phyloP scores from a whole-genome alignment of 257 asterid genomes.

The Jacaranda mimosifolia region DNA sequence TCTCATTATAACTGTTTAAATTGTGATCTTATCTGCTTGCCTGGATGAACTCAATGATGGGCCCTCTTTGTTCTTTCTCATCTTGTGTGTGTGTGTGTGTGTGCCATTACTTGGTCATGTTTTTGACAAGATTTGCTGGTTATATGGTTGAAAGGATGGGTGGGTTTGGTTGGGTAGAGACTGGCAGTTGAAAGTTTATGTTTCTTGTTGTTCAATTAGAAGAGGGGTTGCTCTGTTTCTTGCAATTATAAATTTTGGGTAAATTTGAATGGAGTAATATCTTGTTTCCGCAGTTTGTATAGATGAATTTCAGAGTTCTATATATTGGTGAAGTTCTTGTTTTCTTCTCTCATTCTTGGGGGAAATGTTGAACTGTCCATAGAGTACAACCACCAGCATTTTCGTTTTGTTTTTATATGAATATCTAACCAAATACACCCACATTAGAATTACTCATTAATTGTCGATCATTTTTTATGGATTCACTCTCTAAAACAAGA shows the following conservation, averaged over 20 bases:
- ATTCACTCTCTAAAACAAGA: no score
- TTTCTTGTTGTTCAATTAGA: neutral
- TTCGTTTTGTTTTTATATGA: no score
- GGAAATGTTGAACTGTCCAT: no score
- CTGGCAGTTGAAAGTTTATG: neutral
- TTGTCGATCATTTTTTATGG: no score
- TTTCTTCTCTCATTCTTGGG: neutral
- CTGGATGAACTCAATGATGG: no score
- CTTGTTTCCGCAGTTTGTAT: neutral
- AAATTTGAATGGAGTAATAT: neutral
- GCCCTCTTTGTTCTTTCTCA: conserved; percentile 12
- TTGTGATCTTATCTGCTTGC: neutral
- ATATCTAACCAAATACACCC: no score
- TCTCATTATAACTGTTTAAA: neutral
- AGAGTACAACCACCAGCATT: no score
- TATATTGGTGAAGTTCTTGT: neutral
- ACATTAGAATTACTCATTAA: no score
- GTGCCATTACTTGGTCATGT: neutral
- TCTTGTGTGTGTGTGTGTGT: neutral
- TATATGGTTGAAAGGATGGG: no score
- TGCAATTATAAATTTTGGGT: neutral
- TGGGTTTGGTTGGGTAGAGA: neutral
- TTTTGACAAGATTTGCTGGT: conserved; percentile 10
- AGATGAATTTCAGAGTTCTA: neutral
- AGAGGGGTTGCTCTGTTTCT: neutral